phyloP scores from a whole-genome alignment of 2,329 filamentous ascomycete genomes.

The Colletotrichum limetticola region DNA sequence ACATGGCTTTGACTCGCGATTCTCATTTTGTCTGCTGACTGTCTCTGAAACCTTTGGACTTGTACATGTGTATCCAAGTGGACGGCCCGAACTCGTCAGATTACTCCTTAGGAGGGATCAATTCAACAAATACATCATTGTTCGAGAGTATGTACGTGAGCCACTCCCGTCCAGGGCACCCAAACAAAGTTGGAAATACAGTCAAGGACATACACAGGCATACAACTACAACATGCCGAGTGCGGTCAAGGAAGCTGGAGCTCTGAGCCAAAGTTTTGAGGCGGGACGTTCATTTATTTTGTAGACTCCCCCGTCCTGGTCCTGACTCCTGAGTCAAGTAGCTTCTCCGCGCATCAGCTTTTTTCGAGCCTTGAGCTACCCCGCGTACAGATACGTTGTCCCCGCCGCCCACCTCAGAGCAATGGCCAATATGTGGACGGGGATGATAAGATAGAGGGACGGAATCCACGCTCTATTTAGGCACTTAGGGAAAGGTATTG shows the following conservation, averaged over 20 bases:
- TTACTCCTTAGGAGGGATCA: neutral
- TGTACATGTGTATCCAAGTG: neutral
- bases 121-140: neutral
- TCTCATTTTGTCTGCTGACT: neutral
- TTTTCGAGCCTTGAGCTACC: neutral
- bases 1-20: slow-evolving; percentile 22
- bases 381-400: neutral
- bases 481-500: neutral
- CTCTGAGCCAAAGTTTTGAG: too few relatives aligned
- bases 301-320: too few relatives aligned
- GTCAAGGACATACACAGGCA: neutral
- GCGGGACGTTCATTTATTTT: neutral
- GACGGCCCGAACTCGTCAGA: neutral
- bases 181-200: neutral
- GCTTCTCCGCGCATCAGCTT: neutral
- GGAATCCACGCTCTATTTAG: neutral
- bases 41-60: neutral
- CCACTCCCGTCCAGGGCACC: neutral
- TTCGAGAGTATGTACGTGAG: neutral
- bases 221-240: neutral
- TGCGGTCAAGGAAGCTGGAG: too few relatives aligned
- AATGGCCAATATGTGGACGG: neutral
- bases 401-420: neutral
- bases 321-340: neutral
- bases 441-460: neutral